phyloP scores from a whole-genome alignment of 371 early-diverging fungal species.

The Actinomortierella wolfii region DNA sequence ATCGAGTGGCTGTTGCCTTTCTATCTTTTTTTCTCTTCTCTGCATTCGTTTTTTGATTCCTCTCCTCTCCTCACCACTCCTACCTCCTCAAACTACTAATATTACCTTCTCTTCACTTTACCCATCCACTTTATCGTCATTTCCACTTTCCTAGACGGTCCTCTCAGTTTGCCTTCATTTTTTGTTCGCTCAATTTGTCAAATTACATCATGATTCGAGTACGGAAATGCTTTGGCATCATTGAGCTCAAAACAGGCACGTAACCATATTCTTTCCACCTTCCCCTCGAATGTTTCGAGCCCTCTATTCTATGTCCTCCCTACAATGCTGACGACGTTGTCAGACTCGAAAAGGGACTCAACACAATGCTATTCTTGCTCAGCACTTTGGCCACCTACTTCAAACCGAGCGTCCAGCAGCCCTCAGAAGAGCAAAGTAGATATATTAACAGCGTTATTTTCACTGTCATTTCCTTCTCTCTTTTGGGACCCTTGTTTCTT shows the following conservation, averaged over 20 bases:
- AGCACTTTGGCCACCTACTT: too few species aligned
- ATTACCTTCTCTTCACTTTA: not conserved
- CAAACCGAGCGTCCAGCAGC: too few species aligned
- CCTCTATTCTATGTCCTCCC: not conserved
- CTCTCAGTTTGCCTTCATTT: not conserved
- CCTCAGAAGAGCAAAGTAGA: too few species aligned
- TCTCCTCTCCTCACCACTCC: too few species aligned
- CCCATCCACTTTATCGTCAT: not conserved
- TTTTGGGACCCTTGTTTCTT: not conserved
- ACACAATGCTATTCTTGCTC: not conserved
- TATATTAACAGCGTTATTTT: too few species aligned
- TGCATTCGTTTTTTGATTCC: too few species aligned
- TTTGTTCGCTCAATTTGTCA: not conserved
- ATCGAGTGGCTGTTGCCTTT: too few species aligned
- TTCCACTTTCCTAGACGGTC: not conserved
- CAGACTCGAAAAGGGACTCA: not conserved
- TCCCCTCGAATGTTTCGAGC: not conserved
- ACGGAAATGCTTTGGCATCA: slow-evolving; percentile 37
- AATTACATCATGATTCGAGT: slow-evolving; percentile 35
- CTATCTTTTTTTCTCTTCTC: too few species aligned
- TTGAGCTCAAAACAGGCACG: slow-evolving; percentile 47
- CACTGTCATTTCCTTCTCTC: not conserved
- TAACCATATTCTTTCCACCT: not conserved
- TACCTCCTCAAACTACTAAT: too few species aligned
- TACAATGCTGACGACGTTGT: not conserved